Base-by-base conservation (phyloP, 2,329 filamentous ascomycete genomes). In the Cladophialophora yegresii region DNA sequence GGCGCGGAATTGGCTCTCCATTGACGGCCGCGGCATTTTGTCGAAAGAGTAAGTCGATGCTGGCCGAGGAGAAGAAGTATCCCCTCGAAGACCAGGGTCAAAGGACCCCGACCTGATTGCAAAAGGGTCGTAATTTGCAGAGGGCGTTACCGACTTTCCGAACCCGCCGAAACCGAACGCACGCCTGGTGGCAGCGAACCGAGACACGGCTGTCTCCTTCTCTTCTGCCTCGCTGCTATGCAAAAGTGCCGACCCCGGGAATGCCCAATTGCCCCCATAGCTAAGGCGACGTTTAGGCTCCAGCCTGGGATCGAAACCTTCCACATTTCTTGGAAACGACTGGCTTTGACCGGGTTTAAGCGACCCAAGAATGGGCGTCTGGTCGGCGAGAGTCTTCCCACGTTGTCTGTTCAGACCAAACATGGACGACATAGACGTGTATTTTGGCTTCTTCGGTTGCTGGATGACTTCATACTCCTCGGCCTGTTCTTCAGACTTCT, bases 1-100 rank as follows among this genome's bases (percentile, higher is more conserved):
- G 77, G 89, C 91, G 66, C 92, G 90, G 26, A 88, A 89, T 54
- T 87, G 85, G 67, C 88, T 91, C 67, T 95, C 91, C 1, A 89
- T 90, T 0, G 90, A 93, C 5, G 91, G 91, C 54, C 91, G 84
- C 1, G 90, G 89, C 58, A 93, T 81, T 51, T 80, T 80, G 61
- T 85, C 84, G 64, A 81, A 84, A 0, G 84, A 85, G 61, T 83
- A 84, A 4, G 81, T 82, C 12, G 84, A 85, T 4, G 80, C 80
- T 13, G 80, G 80, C 54, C 80, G 74, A 20, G 70, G 69, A 7
- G 80, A 80, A 9, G 80, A 69, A 13, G 78, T 79, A 20, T 77
- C 78, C 36, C 78, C 78, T 5, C 80, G 71, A 58, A 79, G 77
- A 54, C 75, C 78, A 5, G 78, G 79, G 69, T 81, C 79, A 57